Percentiles rank a stretch among this genome's conserved stretches.
phyloP scores from a whole-genome alignment of 768 basidiomycete species.

The Tricholoma furcatifolium region DNA sequence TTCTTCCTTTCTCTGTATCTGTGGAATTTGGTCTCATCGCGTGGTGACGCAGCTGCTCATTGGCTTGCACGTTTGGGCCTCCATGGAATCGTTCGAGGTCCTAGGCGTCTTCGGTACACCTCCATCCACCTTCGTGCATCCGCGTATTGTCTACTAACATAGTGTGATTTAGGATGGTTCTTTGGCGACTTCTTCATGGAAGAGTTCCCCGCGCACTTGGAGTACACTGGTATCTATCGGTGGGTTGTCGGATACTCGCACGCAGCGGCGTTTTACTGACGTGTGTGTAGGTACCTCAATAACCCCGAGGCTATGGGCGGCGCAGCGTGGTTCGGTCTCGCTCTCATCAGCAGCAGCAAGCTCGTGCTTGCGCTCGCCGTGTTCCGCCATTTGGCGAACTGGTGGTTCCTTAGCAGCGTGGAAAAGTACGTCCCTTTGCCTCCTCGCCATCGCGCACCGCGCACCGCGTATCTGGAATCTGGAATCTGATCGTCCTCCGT shows the following conservation, averaged over 20 bases:
- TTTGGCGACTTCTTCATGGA: slow-evolving; percentile 98
- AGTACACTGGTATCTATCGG: slow-evolving; percentile 98
- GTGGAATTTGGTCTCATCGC: slow-evolving; percentile 1
- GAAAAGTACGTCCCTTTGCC: slow-evolving; percentile 72
- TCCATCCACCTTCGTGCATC: neutral
- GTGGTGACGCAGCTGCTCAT: slow-evolving; percentile 63
- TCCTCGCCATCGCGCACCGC: no score
- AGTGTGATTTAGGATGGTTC: slow-evolving; percentile 76
- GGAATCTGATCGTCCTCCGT: neutral
- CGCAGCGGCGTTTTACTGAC: neutral
- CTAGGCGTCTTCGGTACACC: slow-evolving; percentile 85
- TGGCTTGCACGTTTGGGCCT: slow-evolving; percentile 88
- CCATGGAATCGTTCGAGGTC: slow-evolving; percentile 87
- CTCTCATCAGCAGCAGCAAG: slow-evolving; percentile 89
- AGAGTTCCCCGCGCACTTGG: slow-evolving; percentile 84
- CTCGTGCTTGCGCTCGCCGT: slow-evolving; percentile 86
- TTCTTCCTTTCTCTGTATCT: neutral
- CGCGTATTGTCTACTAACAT: neutral
- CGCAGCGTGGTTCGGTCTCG: slow-evolving; percentile 92
- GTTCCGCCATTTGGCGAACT: slow-evolving; percentile 82
- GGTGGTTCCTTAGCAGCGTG: slow-evolving; percentile 93
- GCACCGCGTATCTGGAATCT: no score
- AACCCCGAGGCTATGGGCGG: slow-evolving; percentile 97
- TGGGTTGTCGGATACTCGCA: slow-evolving; percentile 28
- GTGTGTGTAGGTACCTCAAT: slow-evolving; percentile 70